These are phyloP conservation scores for Xylaria multiplex DNA, from an alignment of 2,329 filamentous ascomycete genomes.

Conservation along the genomic window DNA sequence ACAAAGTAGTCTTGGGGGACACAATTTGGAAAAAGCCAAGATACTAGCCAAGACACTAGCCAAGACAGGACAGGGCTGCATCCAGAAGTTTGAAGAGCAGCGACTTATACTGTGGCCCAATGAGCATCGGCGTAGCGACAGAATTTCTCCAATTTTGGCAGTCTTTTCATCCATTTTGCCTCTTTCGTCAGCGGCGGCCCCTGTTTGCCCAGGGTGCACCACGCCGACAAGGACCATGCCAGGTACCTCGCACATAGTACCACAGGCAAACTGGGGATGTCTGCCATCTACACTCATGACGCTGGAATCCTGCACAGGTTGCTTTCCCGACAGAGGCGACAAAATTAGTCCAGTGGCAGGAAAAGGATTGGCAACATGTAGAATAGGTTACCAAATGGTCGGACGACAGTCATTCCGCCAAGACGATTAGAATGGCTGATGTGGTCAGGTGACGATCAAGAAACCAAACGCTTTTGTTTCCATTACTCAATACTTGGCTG, in stretches of 20 bases:
- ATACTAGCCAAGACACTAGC: conserved; percentile 15
- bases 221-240: not conserved
- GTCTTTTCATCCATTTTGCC: conserved; percentile 23
- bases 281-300: too few relatives aligned
- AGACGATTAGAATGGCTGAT: conserved; percentile 34
- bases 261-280: too few relatives aligned
- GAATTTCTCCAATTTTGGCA: conserved; percentile 35
- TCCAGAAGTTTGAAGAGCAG: conserved; percentile 11
- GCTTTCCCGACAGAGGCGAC: too few relatives aligned
- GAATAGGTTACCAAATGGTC: conserved; percentile 8
- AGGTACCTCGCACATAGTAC: not conserved
- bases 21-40: conserved; percentile 30
- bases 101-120: conserved; percentile 22
- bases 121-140: conserved; percentile 18
- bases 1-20: not conserved
- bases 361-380: not conserved
- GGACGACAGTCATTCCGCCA: conserved; percentile 19
- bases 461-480: conserved; percentile 57
- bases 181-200: conserved; percentile 26
- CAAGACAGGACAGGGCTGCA: conserved; percentile 35
- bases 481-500: conserved; percentile 59
- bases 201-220: conserved; percentile 1
- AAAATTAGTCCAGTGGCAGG: too few relatives aligned
- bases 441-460: conserved; percentile 53
- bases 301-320: too few relatives aligned